Percentiles rank a stretch among this genome's conserved stretches.
These are phyloP conservation scores for Bondarzewia mesenterica DNA, from an alignment of 1,284 basidiomycete species.

Conservation along the genomic window DNA sequence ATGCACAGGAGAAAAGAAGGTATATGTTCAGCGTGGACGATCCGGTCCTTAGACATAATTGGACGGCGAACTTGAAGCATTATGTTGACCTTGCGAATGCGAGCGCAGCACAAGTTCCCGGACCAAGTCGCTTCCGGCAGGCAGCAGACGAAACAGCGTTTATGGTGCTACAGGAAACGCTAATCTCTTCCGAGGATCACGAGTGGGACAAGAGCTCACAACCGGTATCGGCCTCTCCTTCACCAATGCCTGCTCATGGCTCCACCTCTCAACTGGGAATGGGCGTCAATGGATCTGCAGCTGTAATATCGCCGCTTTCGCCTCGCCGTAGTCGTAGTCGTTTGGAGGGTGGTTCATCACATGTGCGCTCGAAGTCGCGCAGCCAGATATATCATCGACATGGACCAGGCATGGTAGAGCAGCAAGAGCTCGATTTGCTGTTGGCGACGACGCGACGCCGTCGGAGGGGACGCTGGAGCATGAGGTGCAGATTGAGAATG, in stretches of 20 bases:
- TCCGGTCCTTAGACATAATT: conserved; percentile 63
- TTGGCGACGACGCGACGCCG: conserved; percentile 16
- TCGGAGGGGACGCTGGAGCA: conserved; percentile 24
- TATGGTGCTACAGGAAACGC: conserved; percentile 75
- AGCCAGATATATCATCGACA: conserved; percentile 58
- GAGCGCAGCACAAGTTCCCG: conserved; percentile 26
- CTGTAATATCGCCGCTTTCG: conserved; percentile 11
- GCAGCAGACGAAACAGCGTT: conserved; percentile 71
- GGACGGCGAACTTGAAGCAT: conserved; percentile 62
- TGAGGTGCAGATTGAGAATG: conserved; percentile 27
- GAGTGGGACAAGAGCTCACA: conserved; percentile 17
- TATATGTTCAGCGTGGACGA: conserved; percentile 93
- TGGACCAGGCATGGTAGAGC: conserved; percentile 51
- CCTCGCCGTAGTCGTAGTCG: background rate
- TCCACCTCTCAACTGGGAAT: conserved; percentile 7
- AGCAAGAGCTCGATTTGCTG: conserved; percentile 32
- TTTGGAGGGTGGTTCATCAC: conserved; percentile 17
- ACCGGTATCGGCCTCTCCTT: conserved; percentile 16
- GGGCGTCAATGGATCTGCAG: conserved; percentile 3
- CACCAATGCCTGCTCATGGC: conserved; percentile 12
- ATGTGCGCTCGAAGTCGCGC: conserved; percentile 60
- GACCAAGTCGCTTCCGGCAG: conserved; percentile 39
- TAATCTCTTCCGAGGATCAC: conserved; percentile 35
- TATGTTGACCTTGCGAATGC: conserved; percentile 50
- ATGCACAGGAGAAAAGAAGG: conserved; percentile 61